These are phyloP conservation scores for Aspergillus thermomutatus DNA, from an alignment of 2,329 filamentous ascomycete genomes.

Conservation along the genomic window DNA sequence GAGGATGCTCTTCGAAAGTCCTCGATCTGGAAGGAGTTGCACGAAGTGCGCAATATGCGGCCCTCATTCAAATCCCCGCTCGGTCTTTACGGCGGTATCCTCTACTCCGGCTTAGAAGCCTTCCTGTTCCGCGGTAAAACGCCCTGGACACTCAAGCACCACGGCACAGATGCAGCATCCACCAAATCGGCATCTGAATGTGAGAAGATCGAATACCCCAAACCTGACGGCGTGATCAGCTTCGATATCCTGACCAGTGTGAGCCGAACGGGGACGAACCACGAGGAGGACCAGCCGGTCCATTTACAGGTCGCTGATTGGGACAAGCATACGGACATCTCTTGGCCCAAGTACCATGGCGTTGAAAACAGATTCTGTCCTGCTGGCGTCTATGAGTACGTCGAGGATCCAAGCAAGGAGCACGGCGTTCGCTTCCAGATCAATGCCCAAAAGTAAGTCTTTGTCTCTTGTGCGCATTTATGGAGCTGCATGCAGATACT, in stretches of 20 bases:
- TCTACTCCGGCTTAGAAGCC: slow-evolving; percentile 91
- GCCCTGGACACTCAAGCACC: slow-evolving; percentile 92
- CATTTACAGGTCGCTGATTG: slow-evolving; percentile 94
- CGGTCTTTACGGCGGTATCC: slow-evolving; percentile 81
- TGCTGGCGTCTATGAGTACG: slow-evolving; percentile 95
- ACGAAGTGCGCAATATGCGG: slow-evolving; percentile 94
- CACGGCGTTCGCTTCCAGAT: slow-evolving; percentile 95
- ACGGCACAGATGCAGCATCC: slow-evolving; percentile 68
- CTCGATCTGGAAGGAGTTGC: slow-evolving; percentile 88
- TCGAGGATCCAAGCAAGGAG: slow-evolving; percentile 84
- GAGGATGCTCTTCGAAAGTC: slow-evolving; percentile 84
- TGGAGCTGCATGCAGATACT: slow-evolving; percentile 6
- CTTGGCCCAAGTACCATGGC: slow-evolving; percentile 85
- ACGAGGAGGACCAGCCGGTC: slow-evolving; percentile 97
- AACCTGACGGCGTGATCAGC: slow-evolving; percentile 89
- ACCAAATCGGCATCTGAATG: slow-evolving; percentile 78
- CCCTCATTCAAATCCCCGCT: slow-evolving; percentile 88
- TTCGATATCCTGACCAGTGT: slow-evolving; percentile 97
- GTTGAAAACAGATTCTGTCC: slow-evolving; percentile 96
- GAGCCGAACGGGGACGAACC: slow-evolving; percentile 91
- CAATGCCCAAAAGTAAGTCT: slow-evolving; percentile 88
- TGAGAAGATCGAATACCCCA: slow-evolving; percentile 90
- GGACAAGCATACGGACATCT: slow-evolving; percentile 80
- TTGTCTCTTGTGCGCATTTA: background rate
- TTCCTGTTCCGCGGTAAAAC: slow-evolving; percentile 79